Evolutionary conservation across 495 filamentous ascomycete genomes (phyloP).

Genomic region (Lasiosphaeria hispida): DNA sequence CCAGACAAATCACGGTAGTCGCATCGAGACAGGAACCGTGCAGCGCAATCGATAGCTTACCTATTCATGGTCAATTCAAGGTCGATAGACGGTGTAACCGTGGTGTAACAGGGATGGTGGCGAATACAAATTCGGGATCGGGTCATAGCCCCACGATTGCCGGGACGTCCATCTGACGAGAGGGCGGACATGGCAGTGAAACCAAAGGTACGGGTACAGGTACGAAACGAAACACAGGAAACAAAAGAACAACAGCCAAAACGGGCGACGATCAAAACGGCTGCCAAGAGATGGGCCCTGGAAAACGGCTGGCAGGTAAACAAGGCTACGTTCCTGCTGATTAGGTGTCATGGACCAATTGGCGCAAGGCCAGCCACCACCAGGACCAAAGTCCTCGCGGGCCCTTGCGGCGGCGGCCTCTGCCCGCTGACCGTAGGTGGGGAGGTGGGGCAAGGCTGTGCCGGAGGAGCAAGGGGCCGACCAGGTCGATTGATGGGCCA

Average conservation of each 20-base stretch:
- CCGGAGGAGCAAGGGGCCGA: slow-evolving; percentile 9
- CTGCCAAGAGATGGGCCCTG: no score
- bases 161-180: background rate
- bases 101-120: slow-evolving; percentile 16
- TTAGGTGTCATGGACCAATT: no score
- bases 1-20: background rate
- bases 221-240: background rate
- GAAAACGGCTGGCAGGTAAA: slow-evolving; percentile 10
- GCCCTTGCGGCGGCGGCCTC: background rate
- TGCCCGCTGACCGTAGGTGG: background rate
- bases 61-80: no score
- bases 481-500: slow-evolving; percentile 3
- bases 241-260: slow-evolving; percentile 2
- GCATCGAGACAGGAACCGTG: no score
- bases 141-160: background rate
- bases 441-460: slow-evolving; percentile 4
- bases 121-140: background rate
- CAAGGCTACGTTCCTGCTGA: background rate
- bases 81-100: background rate
- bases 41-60: no score
- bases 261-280: slow-evolving; percentile 7
- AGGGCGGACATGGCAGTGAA: slow-evolving; percentile 2
- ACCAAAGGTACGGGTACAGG: background rate
- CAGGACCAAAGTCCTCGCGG: no score
- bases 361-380: no score